These are phyloP conservation scores for Pythium dissimile DNA, from an alignment of 352 stramenopile genomes.

Conservation along the genomic window DNA sequence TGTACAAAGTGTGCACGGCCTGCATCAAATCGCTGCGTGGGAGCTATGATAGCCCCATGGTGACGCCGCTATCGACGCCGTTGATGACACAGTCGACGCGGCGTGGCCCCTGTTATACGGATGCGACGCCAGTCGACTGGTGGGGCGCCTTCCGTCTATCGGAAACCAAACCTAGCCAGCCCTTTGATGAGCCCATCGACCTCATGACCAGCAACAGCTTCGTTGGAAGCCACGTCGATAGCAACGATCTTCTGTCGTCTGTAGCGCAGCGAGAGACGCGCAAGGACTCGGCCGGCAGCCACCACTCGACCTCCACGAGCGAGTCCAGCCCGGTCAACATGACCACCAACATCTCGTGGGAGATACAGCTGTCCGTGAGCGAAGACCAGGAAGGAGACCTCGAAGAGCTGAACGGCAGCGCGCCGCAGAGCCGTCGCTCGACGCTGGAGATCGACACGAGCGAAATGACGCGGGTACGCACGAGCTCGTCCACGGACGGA, in stretches of 20 bases:
- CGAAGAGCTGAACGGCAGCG: too few relatives aligned
- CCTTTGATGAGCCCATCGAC: too few relatives aligned
- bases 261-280: background rate
- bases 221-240: too few relatives aligned
- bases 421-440: too few relatives aligned
- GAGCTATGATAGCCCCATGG: background rate
- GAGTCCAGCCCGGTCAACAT: background rate
- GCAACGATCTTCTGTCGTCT: too few relatives aligned
- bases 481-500: too few relatives aligned
- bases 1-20: background rate
- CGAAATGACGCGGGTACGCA: background rate
- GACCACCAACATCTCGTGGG: background rate
- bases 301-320: background rate
- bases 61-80: too few relatives aligned
- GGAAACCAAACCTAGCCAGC: background rate
- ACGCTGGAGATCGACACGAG: conserved; percentile 1
- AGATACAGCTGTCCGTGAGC: background rate
- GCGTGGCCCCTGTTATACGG: too few relatives aligned
- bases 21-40: background rate
- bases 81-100: too few relatives aligned
- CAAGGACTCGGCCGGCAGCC: background rate
- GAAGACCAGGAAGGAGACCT: background rate
- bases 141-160: background rate
- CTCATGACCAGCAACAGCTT: too few relatives aligned
- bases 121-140: too few relatives aligned